A percentile compares a stretch with the other conserved stretches of the same genome.
phyloP scores from a whole-genome alignment of 371 early-diverging fungal genomes.

The Dichotomocladium elegans region DNA sequence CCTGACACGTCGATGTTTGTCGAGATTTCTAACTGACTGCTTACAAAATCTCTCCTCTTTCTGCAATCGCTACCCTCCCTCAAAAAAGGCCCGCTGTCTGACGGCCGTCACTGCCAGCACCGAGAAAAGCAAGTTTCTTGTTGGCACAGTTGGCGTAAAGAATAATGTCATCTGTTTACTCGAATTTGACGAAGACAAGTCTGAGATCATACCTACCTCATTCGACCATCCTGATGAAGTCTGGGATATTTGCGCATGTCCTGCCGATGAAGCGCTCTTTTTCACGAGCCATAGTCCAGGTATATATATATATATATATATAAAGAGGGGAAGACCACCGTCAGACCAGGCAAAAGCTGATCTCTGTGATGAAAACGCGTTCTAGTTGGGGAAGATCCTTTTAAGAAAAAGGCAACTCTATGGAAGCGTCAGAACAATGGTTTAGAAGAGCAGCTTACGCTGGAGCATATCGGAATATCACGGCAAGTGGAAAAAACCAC shows the following conservation, averaged over 20 bases:
- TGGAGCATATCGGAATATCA: slow-evolving; percentile 5
- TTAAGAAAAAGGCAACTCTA: slow-evolving; percentile 25
- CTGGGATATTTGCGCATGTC: slow-evolving; percentile 65
- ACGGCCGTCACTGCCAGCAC: slow-evolving; percentile 57
- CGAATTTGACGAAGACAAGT: slow-evolving; percentile 70
- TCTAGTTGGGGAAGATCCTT: slow-evolving; percentile 25
- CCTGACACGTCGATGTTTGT: neutral
- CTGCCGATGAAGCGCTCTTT: slow-evolving; percentile 56
- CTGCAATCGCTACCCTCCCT: no score
- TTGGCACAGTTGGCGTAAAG: slow-evolving; percentile 66
- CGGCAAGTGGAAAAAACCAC: slow-evolving; percentile 8
- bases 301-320: slow-evolving; percentile 7
- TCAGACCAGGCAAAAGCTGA: neutral
- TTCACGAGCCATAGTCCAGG: slow-evolving; percentile 62
- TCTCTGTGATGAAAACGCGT: neutral
- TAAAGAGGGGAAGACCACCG: neutral
- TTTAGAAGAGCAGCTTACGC: slow-evolving; percentile 14
- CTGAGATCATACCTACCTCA: slow-evolving; percentile 54
- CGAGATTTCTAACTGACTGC: neutral
- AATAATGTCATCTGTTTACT: slow-evolving; percentile 63
- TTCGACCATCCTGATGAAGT: slow-evolving; percentile 73
- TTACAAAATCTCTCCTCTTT: no score
- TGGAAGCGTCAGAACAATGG: slow-evolving; percentile 30
- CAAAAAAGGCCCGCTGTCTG: slow-evolving; percentile 62
- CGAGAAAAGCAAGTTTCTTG: slow-evolving; percentile 70